Evolutionary conservation across 2,329 filamentous ascomycete species (phyloP).

Genomic region (Cordyceps farinosa): DNA sequence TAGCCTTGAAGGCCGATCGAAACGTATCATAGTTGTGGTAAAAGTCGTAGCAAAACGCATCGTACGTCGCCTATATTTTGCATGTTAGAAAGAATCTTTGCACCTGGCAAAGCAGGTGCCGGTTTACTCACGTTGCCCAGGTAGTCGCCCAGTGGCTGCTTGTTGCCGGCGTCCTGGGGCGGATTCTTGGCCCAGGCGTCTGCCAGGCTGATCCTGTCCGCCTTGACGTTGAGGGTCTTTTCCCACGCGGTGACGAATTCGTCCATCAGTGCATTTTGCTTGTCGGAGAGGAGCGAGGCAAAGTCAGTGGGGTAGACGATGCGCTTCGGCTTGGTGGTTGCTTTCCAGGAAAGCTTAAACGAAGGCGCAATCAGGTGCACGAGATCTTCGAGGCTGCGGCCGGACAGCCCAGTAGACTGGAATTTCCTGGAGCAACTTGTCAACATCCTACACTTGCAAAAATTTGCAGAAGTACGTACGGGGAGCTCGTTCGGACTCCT

Average conservation of each 20-base stretch:
- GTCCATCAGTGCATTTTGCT: slow-evolving; percentile 18
- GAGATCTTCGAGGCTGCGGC: slow-evolving; percentile 27
- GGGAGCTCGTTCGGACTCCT: slow-evolving; percentile 21
- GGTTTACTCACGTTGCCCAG: slow-evolving; percentile 28
- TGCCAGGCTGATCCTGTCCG: slow-evolving; percentile 21
- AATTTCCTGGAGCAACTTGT: slow-evolving; percentile 16
- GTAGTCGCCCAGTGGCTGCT: slow-evolving; percentile 26
- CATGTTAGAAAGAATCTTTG: slow-evolving; percentile 5
- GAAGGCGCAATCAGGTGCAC: slow-evolving; percentile 21
- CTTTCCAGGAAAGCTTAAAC: slow-evolving; percentile 15
- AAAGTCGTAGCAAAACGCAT: slow-evolving; percentile 32
- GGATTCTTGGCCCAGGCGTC: slow-evolving; percentile 24
- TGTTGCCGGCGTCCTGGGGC: slow-evolving; percentile 23
- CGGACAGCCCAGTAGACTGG: slow-evolving; percentile 24
- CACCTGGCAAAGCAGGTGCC: background rate
- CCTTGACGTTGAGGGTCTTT: slow-evolving; percentile 21
- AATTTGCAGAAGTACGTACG: slow-evolving; percentile 1
- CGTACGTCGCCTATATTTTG: slow-evolving; percentile 27
- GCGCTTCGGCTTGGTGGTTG: slow-evolving; percentile 7
- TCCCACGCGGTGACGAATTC: slow-evolving; percentile 28
- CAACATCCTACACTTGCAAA: background rate
- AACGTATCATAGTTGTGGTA: slow-evolving; percentile 31
- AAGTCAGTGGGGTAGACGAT: slow-evolving; percentile 30
- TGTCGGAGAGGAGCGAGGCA: background rate
- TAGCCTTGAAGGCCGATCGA: slow-evolving; percentile 24